Base-by-base conservation (phyloP, 495 filamentous ascomycete species). In the Podospora bellae-mahoneyi region DNA sequence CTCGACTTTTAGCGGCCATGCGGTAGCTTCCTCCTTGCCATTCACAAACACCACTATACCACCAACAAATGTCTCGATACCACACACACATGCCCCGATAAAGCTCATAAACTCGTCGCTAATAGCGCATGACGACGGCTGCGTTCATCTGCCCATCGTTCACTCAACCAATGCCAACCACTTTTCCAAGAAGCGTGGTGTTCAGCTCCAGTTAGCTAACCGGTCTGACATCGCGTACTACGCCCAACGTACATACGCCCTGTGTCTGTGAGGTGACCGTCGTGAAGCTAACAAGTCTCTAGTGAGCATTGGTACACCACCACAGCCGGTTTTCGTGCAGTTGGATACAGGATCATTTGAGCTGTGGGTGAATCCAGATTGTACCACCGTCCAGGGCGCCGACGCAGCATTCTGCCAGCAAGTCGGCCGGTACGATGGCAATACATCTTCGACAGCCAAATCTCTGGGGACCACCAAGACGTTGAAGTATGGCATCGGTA, bases 291-390 rank as follows among this genome's bases (percentile, higher is more conserved):
- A 79, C 68, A 39, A 18, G 19, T 48, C 26, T 30, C 6, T 69
- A 83, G 81, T 84, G 68, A 78, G 83, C 62, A 83, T 83, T 32
- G 81, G 82, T 39, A 83, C 80, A 15, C 82, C 81, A 34, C 74
- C 80, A 15, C 82, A 84, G 62, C 71, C 77, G 15, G 78, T 82
- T 16, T 83, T 75, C 70, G 81, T 82, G 6, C 82, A 84, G 72
- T 66, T 84, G 56, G 82, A 84, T 66, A 84, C 82, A 5, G 82
- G 81, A 27, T 83, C 81, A 10, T 83, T 83, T 69, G 81, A 84
- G 72, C 73, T 84, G 6, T 84, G 81, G 82, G 82, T 84, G 26
- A 84, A 84, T 67, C 82, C 82, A 0, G 77, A 82, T 69, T 84
- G 81, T 66, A 73, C 72, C 7, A 73, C 70, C 15, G 76, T 84